Conservation (phyloP, 2,329 filamentous ascomycete species). For the Kalmusia sp. region DNA sequence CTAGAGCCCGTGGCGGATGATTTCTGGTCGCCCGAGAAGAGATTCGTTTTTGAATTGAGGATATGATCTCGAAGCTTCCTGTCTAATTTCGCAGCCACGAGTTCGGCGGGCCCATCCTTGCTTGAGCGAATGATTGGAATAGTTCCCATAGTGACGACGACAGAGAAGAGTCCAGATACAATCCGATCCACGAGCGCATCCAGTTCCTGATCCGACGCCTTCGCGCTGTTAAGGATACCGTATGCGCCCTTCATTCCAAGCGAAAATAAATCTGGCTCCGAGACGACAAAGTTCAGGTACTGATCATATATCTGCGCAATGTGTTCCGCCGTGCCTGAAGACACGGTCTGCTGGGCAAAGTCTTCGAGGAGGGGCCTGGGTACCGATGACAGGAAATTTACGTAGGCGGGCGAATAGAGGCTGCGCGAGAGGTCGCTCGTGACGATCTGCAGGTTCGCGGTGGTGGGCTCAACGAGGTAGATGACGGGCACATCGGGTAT, state of each 20-base stretch:
- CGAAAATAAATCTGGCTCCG: conserved; percentile 94
- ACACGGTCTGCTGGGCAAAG: conserved; percentile 86
- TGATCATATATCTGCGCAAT: conserved; percentile 95
- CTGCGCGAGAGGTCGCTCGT: conserved; percentile 85
- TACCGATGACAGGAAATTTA: conserved; percentile 96
- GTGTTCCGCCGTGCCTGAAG: conserved; percentile 83
- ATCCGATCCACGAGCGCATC: conserved; percentile 88
- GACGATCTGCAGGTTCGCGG: conserved; percentile 80
- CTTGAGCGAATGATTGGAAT: conserved; percentile 96
- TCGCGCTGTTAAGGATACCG: conserved; percentile 93
- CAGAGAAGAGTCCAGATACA: conserved; percentile 95
- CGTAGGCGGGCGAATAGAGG: conserved; percentile 88
- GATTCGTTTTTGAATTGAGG: conserved; percentile 95
- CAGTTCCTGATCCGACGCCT: conserved; percentile 87
- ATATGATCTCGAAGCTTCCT: conserved; percentile 96
- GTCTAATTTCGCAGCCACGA: conserved; percentile 93
- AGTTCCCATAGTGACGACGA: conserved; percentile 97
- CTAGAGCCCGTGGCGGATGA: conserved; percentile 68
- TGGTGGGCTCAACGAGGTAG: conserved; percentile 91
- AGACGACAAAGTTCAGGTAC: conserved; percentile 96
- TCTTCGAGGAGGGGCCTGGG: conserved; percentile 91
- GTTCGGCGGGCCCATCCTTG: conserved; percentile 89
- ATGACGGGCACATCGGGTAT: conserved; percentile 97
- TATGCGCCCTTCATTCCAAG: conserved; percentile 94
- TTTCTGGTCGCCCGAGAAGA: conserved; percentile 78